Percentiles rank a stretch among this genome's conserved stretches.
These are phyloP conservation scores for Mortierella alpina DNA, from an alignment of 192 early-diverging fungal species.

Conservation along the genomic window DNA sequence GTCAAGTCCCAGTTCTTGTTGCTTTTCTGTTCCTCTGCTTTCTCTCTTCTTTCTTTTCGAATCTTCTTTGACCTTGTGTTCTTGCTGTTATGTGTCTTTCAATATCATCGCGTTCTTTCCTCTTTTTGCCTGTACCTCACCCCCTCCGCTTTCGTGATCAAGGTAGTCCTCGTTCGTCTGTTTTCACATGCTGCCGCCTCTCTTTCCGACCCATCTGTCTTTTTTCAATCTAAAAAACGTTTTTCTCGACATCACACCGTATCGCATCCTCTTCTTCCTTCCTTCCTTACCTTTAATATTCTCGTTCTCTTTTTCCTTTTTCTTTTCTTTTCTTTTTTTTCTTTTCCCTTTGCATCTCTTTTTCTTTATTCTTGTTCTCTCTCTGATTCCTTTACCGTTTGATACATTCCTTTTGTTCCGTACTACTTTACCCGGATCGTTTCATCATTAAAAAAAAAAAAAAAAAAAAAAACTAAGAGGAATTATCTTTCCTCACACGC, in stretches of 20 bases:
- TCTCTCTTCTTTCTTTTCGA: neutral
- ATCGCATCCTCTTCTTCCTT: neutral
- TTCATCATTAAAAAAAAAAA: slow-evolving; percentile 5
- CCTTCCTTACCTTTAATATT: neutral
- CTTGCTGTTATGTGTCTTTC: neutral
- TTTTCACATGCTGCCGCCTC: slow-evolving; percentile 12
- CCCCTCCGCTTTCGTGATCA: neutral
- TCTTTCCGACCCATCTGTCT: slow-evolving; percentile 28
- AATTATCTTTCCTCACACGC: no score
- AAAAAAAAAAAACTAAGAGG: neutral
- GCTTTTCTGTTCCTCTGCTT: slow-evolving; percentile 2
- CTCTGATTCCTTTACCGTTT: neutral
- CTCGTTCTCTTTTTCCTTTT: neutral
- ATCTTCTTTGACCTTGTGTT: neutral
- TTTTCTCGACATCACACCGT: neutral
- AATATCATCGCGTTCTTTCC: neutral
- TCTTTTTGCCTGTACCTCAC: neutral
- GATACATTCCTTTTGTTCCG: neutral
- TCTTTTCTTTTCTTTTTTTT: slow-evolving; percentile 3
- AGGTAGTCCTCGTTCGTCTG: neutral
- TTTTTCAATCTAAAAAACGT: neutral
- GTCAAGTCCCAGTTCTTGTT: neutral
- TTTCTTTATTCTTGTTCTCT: neutral
- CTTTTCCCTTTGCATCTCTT: neutral
- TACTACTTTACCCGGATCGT: neutral